These are phyloP conservation scores for Ustilago bromivora DNA, from an alignment of 1,284 basidiomycete species.

Conservation along the genomic window DNA sequence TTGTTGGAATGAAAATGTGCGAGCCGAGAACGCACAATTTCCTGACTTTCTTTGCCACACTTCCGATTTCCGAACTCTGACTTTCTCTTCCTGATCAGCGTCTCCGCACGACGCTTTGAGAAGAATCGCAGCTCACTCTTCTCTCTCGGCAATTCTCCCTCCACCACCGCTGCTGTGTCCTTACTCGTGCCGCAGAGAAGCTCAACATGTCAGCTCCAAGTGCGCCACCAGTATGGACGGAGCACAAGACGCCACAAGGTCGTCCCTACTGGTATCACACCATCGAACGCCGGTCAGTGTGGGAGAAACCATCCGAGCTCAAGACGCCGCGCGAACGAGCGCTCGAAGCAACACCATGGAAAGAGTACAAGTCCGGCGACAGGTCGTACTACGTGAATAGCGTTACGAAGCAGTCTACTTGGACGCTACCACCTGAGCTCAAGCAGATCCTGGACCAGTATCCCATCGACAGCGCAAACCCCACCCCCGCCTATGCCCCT, in stretches of 20 bases:
- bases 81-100: background rate
- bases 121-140: background rate
- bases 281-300: slow-evolving; percentile 62
- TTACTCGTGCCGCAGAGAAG: background rate
- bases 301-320: slow-evolving; percentile 69
- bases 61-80: slow-evolving; percentile 1
- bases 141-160: background rate
- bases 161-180: background rate
- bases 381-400: slow-evolving; percentile 67
- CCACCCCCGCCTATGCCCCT: slow-evolving; percentile 6
- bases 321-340: slow-evolving; percentile 65
- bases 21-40: slow-evolving; percentile 1
- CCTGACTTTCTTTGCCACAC: background rate
- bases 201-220: slow-evolving; percentile 28
- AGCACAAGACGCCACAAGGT: slow-evolving; percentile 63
- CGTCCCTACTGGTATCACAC: slow-evolving; percentile 67
- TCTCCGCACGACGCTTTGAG: background rate
- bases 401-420: slow-evolving; percentile 66
- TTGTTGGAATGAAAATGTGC: slow-evolving; percentile 1
- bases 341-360: slow-evolving; percentile 66
- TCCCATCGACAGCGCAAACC: slow-evolving; percentile 18
- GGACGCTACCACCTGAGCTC: slow-evolving; percentile 64
- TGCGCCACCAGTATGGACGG: slow-evolving; percentile 43
- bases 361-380: slow-evolving; percentile 66
- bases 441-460: slow-evolving; percentile 60